Evolutionary conservation across 352 stramenopile genomes (phyloP).

Genomic region (Globisporangium solare): DNA sequence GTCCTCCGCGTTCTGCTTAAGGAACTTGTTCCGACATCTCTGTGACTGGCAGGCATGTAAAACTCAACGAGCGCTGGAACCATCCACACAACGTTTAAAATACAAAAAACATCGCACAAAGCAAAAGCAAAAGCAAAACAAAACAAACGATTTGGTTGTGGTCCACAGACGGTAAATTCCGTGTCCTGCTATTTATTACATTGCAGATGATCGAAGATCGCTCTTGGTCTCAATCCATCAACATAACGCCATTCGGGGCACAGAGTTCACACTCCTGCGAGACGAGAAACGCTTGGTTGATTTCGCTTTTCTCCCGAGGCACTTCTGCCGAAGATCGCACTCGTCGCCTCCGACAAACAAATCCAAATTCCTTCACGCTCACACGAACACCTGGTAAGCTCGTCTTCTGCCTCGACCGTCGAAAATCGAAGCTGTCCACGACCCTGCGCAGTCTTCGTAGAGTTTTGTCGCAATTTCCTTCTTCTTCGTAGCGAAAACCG

Average conservation of each 20-base stretch:
- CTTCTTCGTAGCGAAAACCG: background rate
- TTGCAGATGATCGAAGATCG: constrained; percentile 1
- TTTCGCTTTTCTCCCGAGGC: background rate
- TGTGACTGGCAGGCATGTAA: too few species aligned
- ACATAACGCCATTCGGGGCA: background rate
- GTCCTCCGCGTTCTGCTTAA: too few species aligned
- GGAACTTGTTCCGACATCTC: too few species aligned
- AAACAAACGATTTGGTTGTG: background rate
- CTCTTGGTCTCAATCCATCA: background rate
- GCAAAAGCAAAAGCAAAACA: too few species aligned
- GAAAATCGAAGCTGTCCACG: background rate
- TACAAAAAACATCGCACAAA: too few species aligned
- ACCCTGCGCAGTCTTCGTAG: background rate
- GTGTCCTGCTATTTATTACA: background rate
- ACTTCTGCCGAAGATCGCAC: background rate
- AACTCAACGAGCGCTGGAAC: too few species aligned
- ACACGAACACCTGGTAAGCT: background rate
- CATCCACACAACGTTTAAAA: too few species aligned
- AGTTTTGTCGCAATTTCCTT: background rate
- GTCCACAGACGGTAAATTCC: background rate
- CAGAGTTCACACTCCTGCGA: background rate
- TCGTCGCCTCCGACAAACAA: background rate
- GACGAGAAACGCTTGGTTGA: background rate
- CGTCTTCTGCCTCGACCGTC: background rate
- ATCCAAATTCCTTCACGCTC: too few species aligned